Evolutionary conservation across 805 yeast genomes (phyloP).

Genomic region (Metschnikowia arizonensis): DNA sequence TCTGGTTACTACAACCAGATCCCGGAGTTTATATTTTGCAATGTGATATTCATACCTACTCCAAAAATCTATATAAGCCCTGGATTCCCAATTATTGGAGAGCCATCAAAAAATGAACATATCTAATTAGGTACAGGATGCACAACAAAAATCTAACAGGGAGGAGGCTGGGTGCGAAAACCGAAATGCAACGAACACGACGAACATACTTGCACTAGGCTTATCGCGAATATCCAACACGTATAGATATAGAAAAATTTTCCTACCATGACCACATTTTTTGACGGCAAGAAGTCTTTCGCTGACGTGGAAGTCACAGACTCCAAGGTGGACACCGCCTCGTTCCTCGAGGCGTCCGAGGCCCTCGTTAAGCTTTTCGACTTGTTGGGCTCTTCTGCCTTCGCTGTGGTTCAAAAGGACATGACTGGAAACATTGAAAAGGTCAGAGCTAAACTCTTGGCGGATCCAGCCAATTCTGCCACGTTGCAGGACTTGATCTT

Average conservation of each 20-base stretch:
- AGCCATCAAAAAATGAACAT: too few relatives aligned
- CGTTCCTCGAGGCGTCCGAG: slow-evolving; percentile 79
- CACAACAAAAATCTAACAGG: too few relatives aligned
- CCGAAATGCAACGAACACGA: background rate
- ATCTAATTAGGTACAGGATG: too few relatives aligned
- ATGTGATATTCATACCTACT: too few relatives aligned
- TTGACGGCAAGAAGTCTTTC: slow-evolving; percentile 72
- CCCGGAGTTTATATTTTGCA: too few relatives aligned
- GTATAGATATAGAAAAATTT: slow-evolving; percentile 2
- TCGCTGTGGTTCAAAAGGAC: slow-evolving; percentile 79
- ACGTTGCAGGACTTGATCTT: slow-evolving; percentile 77
- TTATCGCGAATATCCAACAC: slow-evolving; percentile 6
- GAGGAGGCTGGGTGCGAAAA: slow-evolving; percentile 3
- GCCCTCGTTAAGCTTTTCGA: slow-evolving; percentile 80
- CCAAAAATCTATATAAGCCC: too few relatives aligned
- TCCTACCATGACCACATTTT: slow-evolving; percentile 61
- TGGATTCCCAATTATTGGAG: too few relatives aligned
- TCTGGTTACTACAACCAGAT: too few relatives aligned
- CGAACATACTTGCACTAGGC: slow-evolving; percentile 3
- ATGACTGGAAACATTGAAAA: slow-evolving; percentile 83
- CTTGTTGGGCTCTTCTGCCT: slow-evolving; percentile 79
- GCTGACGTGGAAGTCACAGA: slow-evolving; percentile 66
- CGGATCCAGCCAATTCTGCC: slow-evolving; percentile 57
- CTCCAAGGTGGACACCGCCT: slow-evolving; percentile 64
- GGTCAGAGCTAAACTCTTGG: slow-evolving; percentile 60